Base-by-base conservation (phyloP, 495 filamentous ascomycete species). In the Clohesyomyces aquaticus region DNA sequence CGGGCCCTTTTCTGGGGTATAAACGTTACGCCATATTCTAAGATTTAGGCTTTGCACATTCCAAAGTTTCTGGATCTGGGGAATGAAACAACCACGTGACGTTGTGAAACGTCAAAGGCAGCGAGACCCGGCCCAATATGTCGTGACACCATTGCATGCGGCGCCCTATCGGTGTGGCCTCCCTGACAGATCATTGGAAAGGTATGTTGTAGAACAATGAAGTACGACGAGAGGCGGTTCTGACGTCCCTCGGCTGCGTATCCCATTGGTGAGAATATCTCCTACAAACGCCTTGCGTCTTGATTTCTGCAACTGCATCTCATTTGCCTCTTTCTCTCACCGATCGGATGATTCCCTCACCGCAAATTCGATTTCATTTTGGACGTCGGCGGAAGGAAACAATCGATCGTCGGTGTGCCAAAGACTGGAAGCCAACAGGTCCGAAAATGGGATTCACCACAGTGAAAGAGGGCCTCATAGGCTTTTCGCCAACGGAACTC, bases 31-130 rank as follows among this genome's bases (percentile, higher is more conserved):
- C n/a, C 4, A 9, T 10, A 23, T 43, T 55, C 32, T 21, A n/a
- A 55, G 19, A 48, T 11, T 46, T 21, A 16, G 41, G 28, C 21
- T 19, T 41, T 35, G 32, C 28, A 32, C 21, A 45, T 49, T 38
- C 54, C 35, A 18, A 14, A 14, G 19, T 28, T 23, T 4, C 61
- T 28, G 19, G 45, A 58, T 64, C 61, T 45, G 46, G 61, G 61
- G 43, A 51, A 52, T 51, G 45, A 64, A 64, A 64, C 53, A 50
- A 54, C 43, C 56, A 19, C 32, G 32, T 28, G 21, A 27, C 29
- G 21, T 41, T 27, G 61, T 58, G 61, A 21, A 58, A 64, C 61
- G 19, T 53, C 6, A 25, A 21, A 54, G 25, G 27, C n/a, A 22
- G 52, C 58, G 48, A 53, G 46, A 25, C 27, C 9, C 11, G 25